phyloP scores from a whole-genome alignment of 805 yeast species.

The Dipodascus geniculatus region DNA sequence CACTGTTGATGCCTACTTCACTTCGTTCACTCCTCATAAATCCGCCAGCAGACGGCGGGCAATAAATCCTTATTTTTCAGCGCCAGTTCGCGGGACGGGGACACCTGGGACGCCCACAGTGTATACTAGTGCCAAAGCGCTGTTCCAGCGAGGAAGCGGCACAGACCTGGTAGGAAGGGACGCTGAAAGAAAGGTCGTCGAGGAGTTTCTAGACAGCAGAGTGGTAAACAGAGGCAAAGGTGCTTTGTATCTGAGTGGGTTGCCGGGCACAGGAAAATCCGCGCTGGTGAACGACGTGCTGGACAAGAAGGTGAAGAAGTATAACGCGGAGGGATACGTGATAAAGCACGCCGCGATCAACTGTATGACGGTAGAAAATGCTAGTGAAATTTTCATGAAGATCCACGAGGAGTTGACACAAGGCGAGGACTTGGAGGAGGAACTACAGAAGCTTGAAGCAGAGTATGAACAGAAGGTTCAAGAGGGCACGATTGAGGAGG shows the following conservation, averaged over 20 bases:
- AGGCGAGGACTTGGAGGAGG: constrained; percentile 9
- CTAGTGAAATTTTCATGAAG: constrained; percentile 50
- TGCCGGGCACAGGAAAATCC: constrained; percentile 97
- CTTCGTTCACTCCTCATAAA: background rate
- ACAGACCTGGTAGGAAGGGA: constrained; percentile 23
- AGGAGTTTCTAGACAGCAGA: constrained; percentile 14
- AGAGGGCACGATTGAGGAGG: background rate
- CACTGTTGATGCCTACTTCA: background rate
- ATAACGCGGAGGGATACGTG: constrained; percentile 1
- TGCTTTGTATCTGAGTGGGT: constrained; percentile 81
- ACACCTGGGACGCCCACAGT: constrained; percentile 15
- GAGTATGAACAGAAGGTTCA: constrained; percentile 5
- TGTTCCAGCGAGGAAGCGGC: constrained; percentile 50
- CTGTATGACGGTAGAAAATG: constrained; percentile 68
- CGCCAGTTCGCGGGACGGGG: background rate
- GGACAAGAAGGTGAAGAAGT: constrained; percentile 12
- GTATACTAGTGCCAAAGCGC: constrained; percentile 47
- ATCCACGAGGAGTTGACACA: constrained; percentile 33
- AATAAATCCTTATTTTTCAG: background rate
- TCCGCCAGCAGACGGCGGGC: background rate
- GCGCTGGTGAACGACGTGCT: constrained; percentile 48
- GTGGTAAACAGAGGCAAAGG: constrained; percentile 20
- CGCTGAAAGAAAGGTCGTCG: constrained; percentile 18
- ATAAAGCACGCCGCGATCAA: constrained; percentile 43
- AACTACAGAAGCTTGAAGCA: constrained; percentile 14